phyloP scores from a whole-genome alignment of 768 basidiomycete species.

The Lactarius sp. region DNA sequence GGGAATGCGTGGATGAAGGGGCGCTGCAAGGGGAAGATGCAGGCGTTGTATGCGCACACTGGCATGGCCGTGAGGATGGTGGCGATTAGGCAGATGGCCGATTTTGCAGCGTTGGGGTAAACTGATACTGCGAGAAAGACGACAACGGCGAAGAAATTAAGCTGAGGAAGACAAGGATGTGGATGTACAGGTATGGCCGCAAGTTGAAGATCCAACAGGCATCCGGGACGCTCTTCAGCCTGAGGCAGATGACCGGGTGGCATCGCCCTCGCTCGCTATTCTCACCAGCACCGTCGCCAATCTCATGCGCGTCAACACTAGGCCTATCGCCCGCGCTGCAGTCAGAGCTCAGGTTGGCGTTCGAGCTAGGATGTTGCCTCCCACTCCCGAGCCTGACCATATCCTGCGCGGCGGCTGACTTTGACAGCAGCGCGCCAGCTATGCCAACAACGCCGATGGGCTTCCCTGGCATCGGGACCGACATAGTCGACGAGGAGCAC shows the following conservation, averaged over 20 bases:
- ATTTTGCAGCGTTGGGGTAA: background rate
- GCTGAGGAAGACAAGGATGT: background rate
- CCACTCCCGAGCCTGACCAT: slow-evolving; percentile 1
- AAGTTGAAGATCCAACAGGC: background rate
- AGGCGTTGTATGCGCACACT: background rate
- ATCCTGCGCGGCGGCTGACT: background rate
- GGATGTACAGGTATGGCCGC: background rate
- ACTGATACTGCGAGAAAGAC: background rate
- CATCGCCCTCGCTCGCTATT: too few relatives aligned
- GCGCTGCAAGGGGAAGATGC: background rate
- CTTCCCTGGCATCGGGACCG: too few relatives aligned
- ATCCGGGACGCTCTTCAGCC: too few relatives aligned
- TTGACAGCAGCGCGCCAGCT: too few relatives aligned
- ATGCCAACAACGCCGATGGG: too few relatives aligned
- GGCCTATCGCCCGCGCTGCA: background rate
- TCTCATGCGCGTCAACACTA: background rate
- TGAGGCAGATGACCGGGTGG: too few relatives aligned
- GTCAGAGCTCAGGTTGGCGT: background rate
- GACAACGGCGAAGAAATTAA: background rate
- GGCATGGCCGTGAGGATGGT: background rate
- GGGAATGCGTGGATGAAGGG: background rate
- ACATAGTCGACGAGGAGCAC: too few relatives aligned
- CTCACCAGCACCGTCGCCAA: background rate
- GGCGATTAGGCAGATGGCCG: background rate
- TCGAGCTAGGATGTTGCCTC: background rate